These are phyloP conservation scores for Cucurbita argyrosperma DNA, from an alignment of 306 rosid genomes.

Conservation along the genomic window DNA sequence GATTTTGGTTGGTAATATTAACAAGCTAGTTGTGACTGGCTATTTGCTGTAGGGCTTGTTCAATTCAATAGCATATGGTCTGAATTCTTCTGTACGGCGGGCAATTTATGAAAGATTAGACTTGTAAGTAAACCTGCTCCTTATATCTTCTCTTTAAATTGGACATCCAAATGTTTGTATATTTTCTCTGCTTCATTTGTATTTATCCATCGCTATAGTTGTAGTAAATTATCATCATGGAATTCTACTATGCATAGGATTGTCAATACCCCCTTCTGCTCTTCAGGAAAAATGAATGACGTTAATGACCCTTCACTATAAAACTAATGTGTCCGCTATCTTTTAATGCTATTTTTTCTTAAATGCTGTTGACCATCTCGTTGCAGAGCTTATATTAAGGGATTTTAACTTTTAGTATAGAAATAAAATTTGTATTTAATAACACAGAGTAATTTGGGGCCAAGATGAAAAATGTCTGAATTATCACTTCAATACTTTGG, in stretches of 20 bases:
- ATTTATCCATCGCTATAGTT: not conserved
- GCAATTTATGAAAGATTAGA: conserved; percentile 76
- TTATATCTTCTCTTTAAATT: not conserved
- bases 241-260: not conserved
- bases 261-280: not conserved
- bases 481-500: not conserved
- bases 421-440: not conserved
- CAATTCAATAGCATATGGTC: conserved; percentile 95
- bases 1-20: not conserved
- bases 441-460: not conserved
- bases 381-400: not conserved
- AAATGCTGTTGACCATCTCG: not conserved
- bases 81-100: conserved; percentile 91
- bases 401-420: not conserved
- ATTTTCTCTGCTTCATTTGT: not conserved
- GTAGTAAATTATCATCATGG: not conserved
- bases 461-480: not conserved
- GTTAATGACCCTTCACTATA: not conserved
- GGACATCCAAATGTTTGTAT: not conserved
- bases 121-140: conserved; percentile 36
- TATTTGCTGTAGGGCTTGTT: conserved; percentile 68
- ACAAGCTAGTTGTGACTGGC: not conserved
- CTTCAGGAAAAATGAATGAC: not conserved
- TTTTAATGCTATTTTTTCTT: not conserved
- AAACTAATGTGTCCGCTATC: not conserved